phyloP scores from a whole-genome alignment of 75 land plant genomes.

The Pinus tabuliformis region DNA sequence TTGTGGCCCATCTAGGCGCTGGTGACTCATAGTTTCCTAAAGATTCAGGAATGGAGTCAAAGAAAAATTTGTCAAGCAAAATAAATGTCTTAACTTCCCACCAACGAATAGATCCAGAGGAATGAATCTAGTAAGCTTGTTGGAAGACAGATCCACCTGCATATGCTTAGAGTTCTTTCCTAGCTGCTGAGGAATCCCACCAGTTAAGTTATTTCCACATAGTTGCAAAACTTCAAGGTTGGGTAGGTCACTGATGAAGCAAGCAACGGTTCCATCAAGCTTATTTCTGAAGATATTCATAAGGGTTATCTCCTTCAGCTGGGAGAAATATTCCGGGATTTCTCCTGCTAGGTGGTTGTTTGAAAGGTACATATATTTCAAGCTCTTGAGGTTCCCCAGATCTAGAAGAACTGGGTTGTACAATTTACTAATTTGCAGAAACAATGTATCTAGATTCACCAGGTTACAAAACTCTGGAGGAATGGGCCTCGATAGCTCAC shows the following conservation, averaged over 20 bases:
- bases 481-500: too few relatives aligned
- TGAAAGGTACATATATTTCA: too few relatives aligned
- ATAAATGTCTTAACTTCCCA: conserved; percentile 48
- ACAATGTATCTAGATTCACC: too few relatives aligned
- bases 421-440: too few relatives aligned
- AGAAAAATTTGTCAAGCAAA: conserved; percentile 58
- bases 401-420: too few relatives aligned
- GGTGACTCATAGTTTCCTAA: conserved; percentile 61
- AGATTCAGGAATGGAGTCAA: conserved; percentile 68
- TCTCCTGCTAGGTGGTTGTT: too few relatives aligned
- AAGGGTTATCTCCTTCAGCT: conserved; percentile 37
- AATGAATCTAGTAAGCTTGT: conserved; percentile 61
- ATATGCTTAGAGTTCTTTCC: conserved; percentile 53
- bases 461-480: too few relatives aligned
- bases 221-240: conserved; percentile 62
- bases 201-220: conserved; percentile 60
- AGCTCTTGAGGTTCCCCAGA: too few relatives aligned
- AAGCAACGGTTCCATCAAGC: conserved; percentile 39
- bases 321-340: too few relatives aligned
- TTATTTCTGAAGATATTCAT: conserved; percentile 22
- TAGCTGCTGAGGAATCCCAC: conserved; percentile 63
- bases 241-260: conserved; percentile 41
- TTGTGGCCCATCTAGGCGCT: conserved; percentile 59
- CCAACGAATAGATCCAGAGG: conserved; percentile 65
- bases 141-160: conserved; percentile 57